Conservation (phyloP, 352 stramenopile species). For the Phytophthora pluvialis region DNA sequence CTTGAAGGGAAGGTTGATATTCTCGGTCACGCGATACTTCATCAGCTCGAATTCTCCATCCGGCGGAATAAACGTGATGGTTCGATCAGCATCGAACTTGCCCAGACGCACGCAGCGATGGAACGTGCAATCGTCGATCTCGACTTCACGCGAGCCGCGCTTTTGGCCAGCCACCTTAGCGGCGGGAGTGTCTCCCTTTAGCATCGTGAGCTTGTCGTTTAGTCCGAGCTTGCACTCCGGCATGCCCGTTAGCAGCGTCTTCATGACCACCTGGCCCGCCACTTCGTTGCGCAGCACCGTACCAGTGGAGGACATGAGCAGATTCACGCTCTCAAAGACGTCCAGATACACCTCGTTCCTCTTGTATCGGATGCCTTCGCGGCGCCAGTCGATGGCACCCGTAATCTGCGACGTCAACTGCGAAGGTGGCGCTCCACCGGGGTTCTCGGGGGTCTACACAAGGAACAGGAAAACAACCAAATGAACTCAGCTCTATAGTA, state of each 20-base stretch:
- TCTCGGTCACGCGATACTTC: constrained; percentile 97
- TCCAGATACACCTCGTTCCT: constrained; percentile 99
- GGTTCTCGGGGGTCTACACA: constrained; percentile 88
- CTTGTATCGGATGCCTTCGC: constrained; percentile 97
- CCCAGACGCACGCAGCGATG: constrained; percentile 97
- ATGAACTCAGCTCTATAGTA: not conserved
- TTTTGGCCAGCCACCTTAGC: constrained; percentile 75
- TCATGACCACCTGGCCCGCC: constrained; percentile 97
- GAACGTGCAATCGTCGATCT: constrained; percentile 99
- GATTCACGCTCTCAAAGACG: constrained; percentile 97
- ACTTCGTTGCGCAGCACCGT: constrained; percentile 96
- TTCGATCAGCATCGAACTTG: constrained; percentile 97
- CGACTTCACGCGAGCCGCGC: constrained; percentile 75
- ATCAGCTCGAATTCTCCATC: constrained; percentile 99
- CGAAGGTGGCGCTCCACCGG: constrained; percentile 90
- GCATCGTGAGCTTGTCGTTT: constrained; percentile 99
- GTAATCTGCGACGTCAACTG: constrained; percentile 87
- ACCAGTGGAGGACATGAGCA: constrained; percentile 95
- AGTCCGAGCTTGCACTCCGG: constrained; percentile 98
- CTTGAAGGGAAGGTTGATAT: constrained; percentile 98
- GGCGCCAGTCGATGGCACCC: constrained; percentile 91
- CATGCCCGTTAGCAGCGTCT: constrained; percentile 98
- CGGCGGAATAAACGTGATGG: constrained; percentile 98
- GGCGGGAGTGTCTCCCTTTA: constrained; percentile 84
- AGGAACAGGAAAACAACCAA: constrained; percentile 18